phyloP scores from a whole-genome alignment of 192 early-diverging fungal species.

The Hyaloraphidium curvatum region DNA sequence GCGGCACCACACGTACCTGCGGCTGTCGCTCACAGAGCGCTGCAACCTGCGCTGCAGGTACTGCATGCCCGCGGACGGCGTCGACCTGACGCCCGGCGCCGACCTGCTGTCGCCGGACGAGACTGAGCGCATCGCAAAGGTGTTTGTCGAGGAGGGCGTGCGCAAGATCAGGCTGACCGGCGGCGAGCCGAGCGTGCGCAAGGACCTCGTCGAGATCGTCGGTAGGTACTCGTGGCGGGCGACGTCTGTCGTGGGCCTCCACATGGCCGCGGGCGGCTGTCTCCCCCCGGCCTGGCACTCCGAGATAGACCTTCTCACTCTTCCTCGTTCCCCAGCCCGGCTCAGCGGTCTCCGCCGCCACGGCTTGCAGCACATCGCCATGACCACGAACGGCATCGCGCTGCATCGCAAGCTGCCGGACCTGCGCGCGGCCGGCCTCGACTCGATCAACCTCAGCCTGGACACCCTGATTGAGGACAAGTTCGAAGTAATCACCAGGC shows the following conservation, averaged over 20 bases:
- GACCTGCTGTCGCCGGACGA: constrained; percentile 60
- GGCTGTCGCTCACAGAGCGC: constrained; percentile 82
- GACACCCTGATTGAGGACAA: constrained; percentile 74
- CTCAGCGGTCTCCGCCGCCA: neutral
- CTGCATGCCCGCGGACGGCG: constrained; percentile 87
- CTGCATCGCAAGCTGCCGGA: constrained; percentile 59
- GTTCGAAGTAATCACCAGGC: constrained; percentile 77
- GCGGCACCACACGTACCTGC: constrained; percentile 62
- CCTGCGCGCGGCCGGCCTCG: constrained; percentile 52
- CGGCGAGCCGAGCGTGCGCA: constrained; percentile 86
- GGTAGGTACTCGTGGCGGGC: too few species aligned
- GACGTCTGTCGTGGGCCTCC: too few species aligned
- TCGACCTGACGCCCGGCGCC: constrained; percentile 43
- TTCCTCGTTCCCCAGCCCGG: too few species aligned
- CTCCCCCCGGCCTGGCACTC: too few species aligned
- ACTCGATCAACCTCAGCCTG: constrained; percentile 74
- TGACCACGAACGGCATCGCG: constrained; percentile 92
- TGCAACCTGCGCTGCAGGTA: constrained; percentile 95
- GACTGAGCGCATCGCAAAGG: constrained; percentile 51
- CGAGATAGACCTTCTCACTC: too few species aligned
- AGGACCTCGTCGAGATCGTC: constrained; percentile 73
- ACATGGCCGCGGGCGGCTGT: too few species aligned
- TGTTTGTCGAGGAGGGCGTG: constrained; percentile 79
- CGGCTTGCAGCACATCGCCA: constrained; percentile 44
- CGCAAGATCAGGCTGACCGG: constrained; percentile 91